These are phyloP conservation scores for Penicillium dipodomyicola DNA, from an alignment of 495 filamentous ascomycete species.

Conservation along the genomic window DNA sequence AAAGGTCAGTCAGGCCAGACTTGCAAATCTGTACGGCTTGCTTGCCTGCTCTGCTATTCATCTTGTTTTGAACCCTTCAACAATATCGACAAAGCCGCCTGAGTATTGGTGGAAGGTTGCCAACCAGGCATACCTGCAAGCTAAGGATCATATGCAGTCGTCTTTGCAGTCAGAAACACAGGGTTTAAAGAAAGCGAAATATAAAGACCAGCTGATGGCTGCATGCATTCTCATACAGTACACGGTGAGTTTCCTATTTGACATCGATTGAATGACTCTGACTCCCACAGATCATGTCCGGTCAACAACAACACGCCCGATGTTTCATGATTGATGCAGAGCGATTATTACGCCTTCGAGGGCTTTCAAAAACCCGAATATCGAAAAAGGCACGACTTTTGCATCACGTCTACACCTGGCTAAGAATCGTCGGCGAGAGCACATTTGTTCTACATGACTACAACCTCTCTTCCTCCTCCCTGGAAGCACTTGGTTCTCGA, in stretches of 20 bases:
- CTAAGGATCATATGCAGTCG: conserved; percentile 34
- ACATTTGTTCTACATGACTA: conserved; percentile 39
- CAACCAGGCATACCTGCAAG: conserved; percentile 28
- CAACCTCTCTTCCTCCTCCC: conserved; percentile 24
- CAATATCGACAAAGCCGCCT: conserved; percentile 11
- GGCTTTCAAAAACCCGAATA: conserved; percentile 32
- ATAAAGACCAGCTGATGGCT: conserved; percentile 44
- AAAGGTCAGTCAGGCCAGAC: conserved; percentile 30
- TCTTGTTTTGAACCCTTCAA: conserved; percentile 22
- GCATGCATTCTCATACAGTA: conserved; percentile 33
- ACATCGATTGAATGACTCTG: neutral
- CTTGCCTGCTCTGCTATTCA: conserved; percentile 34
- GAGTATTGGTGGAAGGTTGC: conserved; percentile 30
- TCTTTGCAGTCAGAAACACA: conserved; percentile 32
- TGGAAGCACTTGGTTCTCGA: conserved; percentile 24
- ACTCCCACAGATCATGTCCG: conserved; percentile 28
- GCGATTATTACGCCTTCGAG: conserved; percentile 30
- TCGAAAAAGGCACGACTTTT: conserved; percentile 37
- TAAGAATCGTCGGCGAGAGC: conserved; percentile 37
- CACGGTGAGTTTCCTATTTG: conserved; percentile 21
- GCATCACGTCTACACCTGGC: conserved; percentile 39
- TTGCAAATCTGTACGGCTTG: conserved; percentile 34
- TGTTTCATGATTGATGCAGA: conserved; percentile 38
- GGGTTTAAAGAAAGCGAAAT: conserved; percentile 36
- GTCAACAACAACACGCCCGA: conserved; percentile 35